These are phyloP conservation scores for Colletotrichum tabaci DNA, from an alignment of 2,329 filamentous ascomycete genomes.

Conservation along the genomic window DNA sequence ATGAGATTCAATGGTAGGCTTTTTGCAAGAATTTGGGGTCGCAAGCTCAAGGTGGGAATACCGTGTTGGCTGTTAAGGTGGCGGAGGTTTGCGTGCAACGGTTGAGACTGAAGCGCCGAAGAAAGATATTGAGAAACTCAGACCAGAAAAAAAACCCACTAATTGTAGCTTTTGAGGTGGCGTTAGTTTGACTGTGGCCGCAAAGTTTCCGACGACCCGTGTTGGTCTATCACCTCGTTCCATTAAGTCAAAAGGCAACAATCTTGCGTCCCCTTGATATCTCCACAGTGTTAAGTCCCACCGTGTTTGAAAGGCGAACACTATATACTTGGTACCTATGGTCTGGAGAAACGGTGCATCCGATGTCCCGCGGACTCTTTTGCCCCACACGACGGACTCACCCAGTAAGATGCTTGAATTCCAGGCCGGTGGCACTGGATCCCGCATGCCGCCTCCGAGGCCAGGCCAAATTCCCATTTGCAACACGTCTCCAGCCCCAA, in stretches of 20 bases:
- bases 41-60: too few relatives aligned
- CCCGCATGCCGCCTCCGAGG: slow-evolving; percentile 37
- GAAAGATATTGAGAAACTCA: too few relatives aligned
- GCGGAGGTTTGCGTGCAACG: too few relatives aligned
- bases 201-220: too few relatives aligned
- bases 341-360: slow-evolving; percentile 34
- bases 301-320: accelerated
- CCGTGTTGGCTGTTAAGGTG: too few relatives aligned
- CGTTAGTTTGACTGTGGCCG: too few relatives aligned
- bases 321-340: neutral
- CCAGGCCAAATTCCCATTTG: slow-evolving; percentile 43
- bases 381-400: slow-evolving; percentile 7
- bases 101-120: too few relatives aligned
- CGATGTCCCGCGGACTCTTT: slow-evolving; percentile 6
- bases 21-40: too few relatives aligned
- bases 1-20: too few relatives aligned
- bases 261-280: neutral
- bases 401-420: slow-evolving; percentile 27
- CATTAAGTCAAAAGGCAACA: neutral
- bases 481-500: slow-evolving; percentile 34
- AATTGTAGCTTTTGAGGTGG: too few relatives aligned
- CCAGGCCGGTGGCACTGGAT: slow-evolving; percentile 26
- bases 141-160: too few relatives aligned
- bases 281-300: neutral
- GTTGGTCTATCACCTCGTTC: neutral